phyloP scores from a whole-genome alignment of 192 early-diverging fungal species.

The Coemansia sp. region DNA sequence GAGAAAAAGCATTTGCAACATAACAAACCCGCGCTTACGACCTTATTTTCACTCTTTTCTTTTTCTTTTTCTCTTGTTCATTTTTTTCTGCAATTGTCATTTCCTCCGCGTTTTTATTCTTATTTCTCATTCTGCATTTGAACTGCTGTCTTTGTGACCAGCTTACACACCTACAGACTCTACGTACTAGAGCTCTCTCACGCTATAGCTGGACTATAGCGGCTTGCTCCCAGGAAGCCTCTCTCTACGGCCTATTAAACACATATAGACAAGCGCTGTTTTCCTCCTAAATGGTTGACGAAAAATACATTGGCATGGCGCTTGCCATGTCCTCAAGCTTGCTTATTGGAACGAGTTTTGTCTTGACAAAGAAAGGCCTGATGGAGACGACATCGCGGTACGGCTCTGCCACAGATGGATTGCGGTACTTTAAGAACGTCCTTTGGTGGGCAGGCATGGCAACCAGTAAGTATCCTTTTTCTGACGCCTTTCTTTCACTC shows the following conservation, averaged over 20 bases:
- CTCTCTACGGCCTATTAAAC: no score
- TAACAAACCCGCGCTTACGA: no score
- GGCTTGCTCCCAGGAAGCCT: neutral
- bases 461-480: conserved; percentile 44
- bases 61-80: conserved; percentile 5
- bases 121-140: conserved; percentile 13
- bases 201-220: conserved; percentile 9
- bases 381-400: conserved; percentile 72
- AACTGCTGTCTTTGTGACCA: neutral
- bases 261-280: no score
- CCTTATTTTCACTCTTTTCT: conserved; percentile 13
- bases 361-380: conserved; percentile 92
- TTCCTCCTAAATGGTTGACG: conserved; percentile 53
- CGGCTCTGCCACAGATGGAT: conserved; percentile 70
- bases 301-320: conserved; percentile 84
- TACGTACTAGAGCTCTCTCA: neutral
- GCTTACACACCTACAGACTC: conserved; percentile 1
- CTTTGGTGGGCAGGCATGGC: conserved; percentile 91
- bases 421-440: conserved; percentile 81
- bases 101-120: conserved; percentile 5
- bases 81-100: conserved; percentile 11
- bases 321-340: conserved; percentile 85
- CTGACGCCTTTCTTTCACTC: neutral
- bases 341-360: conserved; percentile 89
- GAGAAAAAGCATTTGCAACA: no score